Base-by-base conservation (phyloP, 768 basidiomycete species). In the Mycena galopus region DNA sequence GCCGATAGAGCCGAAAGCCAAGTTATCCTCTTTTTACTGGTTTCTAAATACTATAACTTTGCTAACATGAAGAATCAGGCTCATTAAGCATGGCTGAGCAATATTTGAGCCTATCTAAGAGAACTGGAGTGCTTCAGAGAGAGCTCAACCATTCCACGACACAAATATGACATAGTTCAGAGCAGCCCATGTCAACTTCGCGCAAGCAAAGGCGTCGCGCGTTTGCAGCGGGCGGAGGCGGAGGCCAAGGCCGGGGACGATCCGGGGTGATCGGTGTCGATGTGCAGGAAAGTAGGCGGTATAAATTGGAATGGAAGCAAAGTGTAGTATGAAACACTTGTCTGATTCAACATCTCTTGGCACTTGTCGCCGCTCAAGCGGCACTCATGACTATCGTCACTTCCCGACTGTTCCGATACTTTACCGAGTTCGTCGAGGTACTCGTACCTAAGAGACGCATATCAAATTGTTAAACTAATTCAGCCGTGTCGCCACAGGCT, bases 181-280 rank as follows among this genome's bases (percentile, higher is more conserved):
- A n/a, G n/a, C n/a, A n/a, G n/a, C n/a, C n/a, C n/a, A n/a, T n/a
- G n/a, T n/a, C n/a, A n/a, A n/a, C n/a, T n/a, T n/a, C n/a, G n/a
- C n/a, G n/a, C n/a, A n/a, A n/a, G n/a, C 60, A 50, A 62, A 62
- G 42, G 44, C 60, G 60, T 62, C 60, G 60, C 60, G 60, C 59
- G 25, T 60, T 39, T 39, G 50, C 25, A 27, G n/a, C 25, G 25
- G 50, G 50, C 50, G 10, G 50, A 51, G n/a, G n/a, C n/a, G n/a
- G n/a, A n/a, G n/a, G 50, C 17, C 50, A 23, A 39, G 21, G 35
- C 58, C 58, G n/a, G n/a, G n/a, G n/a, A n/a, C 35, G 35, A 35
- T 35, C 35, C 35, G 35, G 35, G 35, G 12, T 35, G 58, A 59
- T 59, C 58, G 58, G 23, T 17, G 35, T 4, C 23, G 58, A 59